These are phyloP conservation scores for Globisporangium echinulatum DNA, from an alignment of 352 stramenopile species.

Conservation along the genomic window DNA sequence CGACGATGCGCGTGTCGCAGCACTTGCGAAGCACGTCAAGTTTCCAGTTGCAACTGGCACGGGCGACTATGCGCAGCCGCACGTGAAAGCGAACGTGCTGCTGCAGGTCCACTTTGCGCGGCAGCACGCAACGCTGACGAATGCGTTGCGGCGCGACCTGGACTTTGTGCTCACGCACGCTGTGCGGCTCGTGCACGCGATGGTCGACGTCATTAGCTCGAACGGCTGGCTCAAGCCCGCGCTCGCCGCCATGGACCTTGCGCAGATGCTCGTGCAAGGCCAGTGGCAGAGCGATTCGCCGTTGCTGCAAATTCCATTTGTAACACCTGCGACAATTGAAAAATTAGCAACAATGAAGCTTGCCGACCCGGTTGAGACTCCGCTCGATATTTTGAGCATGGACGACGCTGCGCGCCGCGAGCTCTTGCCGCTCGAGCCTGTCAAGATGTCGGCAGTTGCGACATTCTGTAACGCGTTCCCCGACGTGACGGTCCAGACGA, in stretches of 20 bases:
- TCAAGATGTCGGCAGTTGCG: slow-evolving; percentile 96
- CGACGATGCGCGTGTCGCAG: slow-evolving; percentile 93
- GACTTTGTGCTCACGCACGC: slow-evolving; percentile 88
- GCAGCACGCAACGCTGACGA: slow-evolving; percentile 83
- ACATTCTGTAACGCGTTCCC: slow-evolving; percentile 99
- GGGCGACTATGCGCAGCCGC: slow-evolving; percentile 88
- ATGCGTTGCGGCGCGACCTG: slow-evolving; percentile 91
- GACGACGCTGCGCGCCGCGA: slow-evolving; percentile 90
- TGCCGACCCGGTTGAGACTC: slow-evolving; percentile 72
- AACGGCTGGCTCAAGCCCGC: slow-evolving; percentile 98
- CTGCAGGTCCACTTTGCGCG: slow-evolving; percentile 97
- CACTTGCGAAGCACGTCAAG: slow-evolving; percentile 92
- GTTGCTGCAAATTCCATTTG: slow-evolving; percentile 96
- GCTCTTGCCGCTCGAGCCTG: slow-evolving; percentile 84
- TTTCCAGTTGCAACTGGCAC: slow-evolving; percentile 82
- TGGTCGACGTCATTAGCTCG: slow-evolving; percentile 99
- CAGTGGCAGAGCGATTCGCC: slow-evolving; percentile 97
- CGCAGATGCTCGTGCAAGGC: slow-evolving; percentile 98
- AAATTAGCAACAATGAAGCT: slow-evolving; percentile 50
- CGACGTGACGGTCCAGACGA: slow-evolving; percentile 94
- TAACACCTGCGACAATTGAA: slow-evolving; percentile 87
- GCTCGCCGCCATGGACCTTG: slow-evolving; percentile 98
- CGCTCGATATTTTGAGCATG: slow-evolving; percentile 86
- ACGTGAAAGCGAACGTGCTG: slow-evolving; percentile 96
- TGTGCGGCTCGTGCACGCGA: slow-evolving; percentile 94